Evolutionary conservation across 768 basidiomycete genomes (phyloP), one percentile per base, ranked within the genome.

Genomic region (Coprinopsis strossmayeri): DNA sequence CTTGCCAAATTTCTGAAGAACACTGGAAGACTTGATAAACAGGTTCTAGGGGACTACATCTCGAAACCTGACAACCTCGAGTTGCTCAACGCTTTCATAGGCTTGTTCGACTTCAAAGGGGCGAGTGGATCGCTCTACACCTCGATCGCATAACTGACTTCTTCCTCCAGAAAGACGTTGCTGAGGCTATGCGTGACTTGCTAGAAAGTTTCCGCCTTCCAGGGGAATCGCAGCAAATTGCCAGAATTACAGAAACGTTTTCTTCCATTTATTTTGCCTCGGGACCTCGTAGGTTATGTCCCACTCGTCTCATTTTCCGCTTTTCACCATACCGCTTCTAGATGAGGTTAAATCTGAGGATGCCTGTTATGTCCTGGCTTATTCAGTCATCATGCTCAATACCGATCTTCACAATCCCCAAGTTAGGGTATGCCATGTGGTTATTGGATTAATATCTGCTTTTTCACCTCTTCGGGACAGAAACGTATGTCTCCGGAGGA

Each of bases 401-500:
- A 99, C 96, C 5, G 96, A 99, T 68, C 80, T 82, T 26, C 94
- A 97, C 62, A 97, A 90, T 61, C 93, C 94, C 11, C 92, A 96
- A 73, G 79, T 94, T 52, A 71, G 89, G 61, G 91, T 87, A 61
- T 63, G 84, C 54, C 15, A 30, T n/a, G 20, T 10, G 4, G n/a
- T 23, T 35, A 49, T 32, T 3, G 12, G 24, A 20, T 27, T 42
- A 20, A 21, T 47, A 58, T 27, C 54, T 42, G 21, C 23, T 32
- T 32, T 32, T 28, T 32, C 18, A 4, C 34, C 37, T 50, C n/a
- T 57, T 51, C 9, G 15, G 27, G 27, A 25, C 44, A 95, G 87
- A 96, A 96, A 85, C 79, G 91, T 3, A 99, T 99, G 96, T 76
- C 91, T 1, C 79, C 96, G 51, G 93, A 96, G 47, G 96, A 97